A percentile compares a stretch with the other conserved stretches of the same genome.
Evolutionary conservation across 1,284 basidiomycete species (phyloP).

Genomic region (Ceratobasidium papillatum): DNA sequence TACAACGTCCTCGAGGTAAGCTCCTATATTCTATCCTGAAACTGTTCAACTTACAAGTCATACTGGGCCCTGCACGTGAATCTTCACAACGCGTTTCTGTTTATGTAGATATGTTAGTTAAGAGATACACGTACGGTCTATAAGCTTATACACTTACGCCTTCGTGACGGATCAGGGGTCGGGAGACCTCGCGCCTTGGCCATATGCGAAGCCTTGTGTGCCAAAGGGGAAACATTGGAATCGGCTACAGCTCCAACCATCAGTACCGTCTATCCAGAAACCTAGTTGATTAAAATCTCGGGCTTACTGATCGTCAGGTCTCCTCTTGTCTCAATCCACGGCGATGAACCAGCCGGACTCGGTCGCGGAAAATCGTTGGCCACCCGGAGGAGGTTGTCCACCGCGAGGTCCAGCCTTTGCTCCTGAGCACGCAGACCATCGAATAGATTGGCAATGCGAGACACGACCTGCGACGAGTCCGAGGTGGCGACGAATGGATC

Average conservation of each 20-base stretch:
- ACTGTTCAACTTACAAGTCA: no score
- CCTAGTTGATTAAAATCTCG: no score
- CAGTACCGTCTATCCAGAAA: not conserved
- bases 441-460: not conserved
- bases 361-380: not conserved
- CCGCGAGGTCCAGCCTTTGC: not conserved
- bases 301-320: no score
- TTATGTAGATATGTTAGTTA: no score
- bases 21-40: no score
- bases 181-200: not conserved
- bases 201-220: not conserved
- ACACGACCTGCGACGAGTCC: no score
- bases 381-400: not conserved
- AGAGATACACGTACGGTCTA: not conserved
- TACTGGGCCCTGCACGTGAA: no score
- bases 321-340: no score
- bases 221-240: not conserved
- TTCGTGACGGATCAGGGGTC: not conserved
- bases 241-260: not conserved
- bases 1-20: no score
- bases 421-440: not conserved
- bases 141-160: not conserved
- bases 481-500: no score
- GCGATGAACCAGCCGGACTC: no score
- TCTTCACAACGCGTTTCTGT: no score